Evolutionary conservation across 2,329 filamentous ascomycete species (phyloP).

Genomic region (Aspergillus novoparasiticus): DNA sequence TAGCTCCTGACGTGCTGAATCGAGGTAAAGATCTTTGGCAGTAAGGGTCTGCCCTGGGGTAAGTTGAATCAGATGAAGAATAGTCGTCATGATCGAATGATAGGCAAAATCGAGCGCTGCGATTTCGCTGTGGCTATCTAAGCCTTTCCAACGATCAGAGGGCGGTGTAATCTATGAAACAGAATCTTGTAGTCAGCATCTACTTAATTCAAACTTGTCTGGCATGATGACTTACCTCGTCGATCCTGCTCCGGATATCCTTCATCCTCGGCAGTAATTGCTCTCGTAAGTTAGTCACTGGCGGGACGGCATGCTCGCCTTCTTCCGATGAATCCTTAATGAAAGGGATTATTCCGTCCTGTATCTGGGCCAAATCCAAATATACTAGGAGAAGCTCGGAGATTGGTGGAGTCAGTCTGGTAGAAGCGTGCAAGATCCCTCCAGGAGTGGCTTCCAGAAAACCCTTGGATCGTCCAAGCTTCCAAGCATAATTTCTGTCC

Average conservation of each 20-base stretch:
- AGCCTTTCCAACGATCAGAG: conserved; percentile 21
- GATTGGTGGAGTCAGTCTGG: conserved; percentile 8
- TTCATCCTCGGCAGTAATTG: conserved; percentile 18
- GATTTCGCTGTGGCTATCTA: conserved; percentile 22
- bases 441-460: conserved; percentile 4
- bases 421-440: neutral
- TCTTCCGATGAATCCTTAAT: neutral
- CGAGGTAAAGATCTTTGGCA: conserved; percentile 16
- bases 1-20: conserved; percentile 25
- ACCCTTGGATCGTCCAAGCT: conserved; percentile 14
- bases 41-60: neutral
- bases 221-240: conserved; percentile 6
- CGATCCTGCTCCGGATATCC: conserved; percentile 14
- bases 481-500: conserved; percentile 27
- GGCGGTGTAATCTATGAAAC: conserved; percentile 15
- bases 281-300: neutral
- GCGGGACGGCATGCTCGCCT: neutral
- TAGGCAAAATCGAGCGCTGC: conserved; percentile 23
- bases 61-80: conserved; percentile 21
- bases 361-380: conserved; percentile 22
- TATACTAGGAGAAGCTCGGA: conserved; percentile 21
- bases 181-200: neutral
- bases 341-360: conserved; percentile 20
- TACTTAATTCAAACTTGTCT: too few relatives aligned
- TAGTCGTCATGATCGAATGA: conserved; percentile 24